These are phyloP conservation scores for Emericellopsis terricola DNA, from an alignment of 495 filamentous ascomycete genomes.

Conservation along the genomic window DNA sequence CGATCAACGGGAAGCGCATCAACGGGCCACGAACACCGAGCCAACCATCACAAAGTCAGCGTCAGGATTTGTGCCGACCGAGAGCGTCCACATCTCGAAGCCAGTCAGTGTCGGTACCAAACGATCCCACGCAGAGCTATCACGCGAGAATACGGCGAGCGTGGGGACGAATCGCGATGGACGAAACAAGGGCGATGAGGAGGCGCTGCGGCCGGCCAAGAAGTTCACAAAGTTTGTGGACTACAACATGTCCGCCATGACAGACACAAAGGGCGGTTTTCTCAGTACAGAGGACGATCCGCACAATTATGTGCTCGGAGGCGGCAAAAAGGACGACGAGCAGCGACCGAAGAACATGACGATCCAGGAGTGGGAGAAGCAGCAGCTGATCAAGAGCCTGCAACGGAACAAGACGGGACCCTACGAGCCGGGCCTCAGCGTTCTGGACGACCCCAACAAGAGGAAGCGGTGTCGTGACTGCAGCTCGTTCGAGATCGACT, in stretches of 20 bases:
- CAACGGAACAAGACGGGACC: constrained; percentile 59
- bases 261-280: constrained; percentile 92
- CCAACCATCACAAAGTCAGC: constrained; percentile 13
- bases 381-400: constrained; percentile 50
- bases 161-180: constrained; percentile 55
- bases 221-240: constrained; percentile 90
- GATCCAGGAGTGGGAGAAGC: constrained; percentile 76
- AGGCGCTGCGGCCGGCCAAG: constrained; percentile 46
- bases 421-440: constrained; percentile 71
- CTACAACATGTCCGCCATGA: constrained; percentile 95
- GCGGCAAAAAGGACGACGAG: constrained; percentile 52
- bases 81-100: constrained; percentile 17
- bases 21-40: constrained; percentile 13
- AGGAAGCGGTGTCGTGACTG: constrained; percentile 74
- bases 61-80: constrained; percentile 20
- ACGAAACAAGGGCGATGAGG: constrained; percentile 24
- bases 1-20: constrained; percentile 44
- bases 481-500: constrained; percentile 71
- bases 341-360: constrained; percentile 64
- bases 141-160: constrained; percentile 26
- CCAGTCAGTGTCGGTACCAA: constrained; percentile 17
- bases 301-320: constrained; percentile 37
- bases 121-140: constrained; percentile 42
- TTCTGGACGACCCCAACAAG: constrained; percentile 40
- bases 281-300: constrained; percentile 78